Base-by-base conservation (phyloP, 495 filamentous ascomycete species). In the Cercophora newfieldiana region DNA sequence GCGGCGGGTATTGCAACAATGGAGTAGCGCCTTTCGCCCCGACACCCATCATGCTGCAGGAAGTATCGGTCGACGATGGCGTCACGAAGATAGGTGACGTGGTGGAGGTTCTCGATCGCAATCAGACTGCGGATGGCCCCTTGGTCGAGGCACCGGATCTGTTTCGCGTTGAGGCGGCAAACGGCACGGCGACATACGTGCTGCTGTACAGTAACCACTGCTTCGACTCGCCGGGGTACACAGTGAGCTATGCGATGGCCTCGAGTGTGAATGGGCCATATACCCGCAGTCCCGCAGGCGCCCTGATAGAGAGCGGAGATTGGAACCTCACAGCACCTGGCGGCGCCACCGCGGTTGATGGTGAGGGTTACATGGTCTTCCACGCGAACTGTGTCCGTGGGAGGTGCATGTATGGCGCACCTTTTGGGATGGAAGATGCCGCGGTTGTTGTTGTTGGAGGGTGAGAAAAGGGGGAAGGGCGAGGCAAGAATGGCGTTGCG, bases 81-180 rank as follows among this genome's bases (percentile, higher is more conserved):
- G 67, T 83, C 26, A 87, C 82, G 1, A 74, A 74, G 4, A 67
- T 85, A 24, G 88, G 85, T 16, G 88, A 83, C 18, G 74, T 80
- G 0, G 77, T 86, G 28, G 67, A 80, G 71, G 77, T 91, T 16
- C 74, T 90, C 12, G 83, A 87, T 66, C 83, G 88, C 22, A 79
- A 70, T 19, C 37, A 26, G 7, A 78, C 81, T 30, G 71, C 66
- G 21, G 88, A 89, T 68, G 87, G 86, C 0, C 85, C 85, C 5
- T 74, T 89, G 0, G 82, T 90, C 16, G 88, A 90, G 73, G 89
- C 87, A 18, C 88, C 88, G 1, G 78, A 79, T 25, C 63, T 90
- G 51, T 73, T 85, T 4, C 74, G 77, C 8, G 28, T 30, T n/a
- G 54, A 53, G 24, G 24, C 19, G 50, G 50, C 19, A 14, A 53